Evolutionary conservation across 2,329 filamentous ascomycete species (phyloP).

Genomic region (Phyllosticta capitalensis): DNA sequence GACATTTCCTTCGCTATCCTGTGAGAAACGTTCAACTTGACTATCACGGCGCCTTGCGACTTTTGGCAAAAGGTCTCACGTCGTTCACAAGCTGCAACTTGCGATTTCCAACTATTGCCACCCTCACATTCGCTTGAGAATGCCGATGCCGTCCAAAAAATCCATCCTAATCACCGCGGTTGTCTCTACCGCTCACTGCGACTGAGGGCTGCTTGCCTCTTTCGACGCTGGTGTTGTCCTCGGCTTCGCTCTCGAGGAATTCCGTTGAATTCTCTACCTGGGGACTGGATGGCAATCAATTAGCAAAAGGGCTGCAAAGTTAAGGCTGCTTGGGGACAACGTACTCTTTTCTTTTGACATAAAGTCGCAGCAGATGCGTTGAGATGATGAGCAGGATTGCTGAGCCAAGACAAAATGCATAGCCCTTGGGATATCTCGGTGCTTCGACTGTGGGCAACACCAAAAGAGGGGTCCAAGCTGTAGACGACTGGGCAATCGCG

Average conservation of each 20-base stretch:
- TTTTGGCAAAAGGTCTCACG: no score
- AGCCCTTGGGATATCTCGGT: conserved; percentile 35
- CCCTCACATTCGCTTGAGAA: neutral
- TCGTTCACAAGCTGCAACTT: no score
- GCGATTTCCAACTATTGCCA: neutral
- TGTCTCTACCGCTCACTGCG: neutral
- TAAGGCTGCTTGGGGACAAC: neutral
- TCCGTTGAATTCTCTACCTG: neutral
- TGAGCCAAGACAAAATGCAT: conserved; percentile 25
- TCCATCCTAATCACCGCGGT: neutral
- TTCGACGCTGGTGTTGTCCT: neutral
- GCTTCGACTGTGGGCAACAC: conserved; percentile 40
- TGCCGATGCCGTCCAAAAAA: neutral
- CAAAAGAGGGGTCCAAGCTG: conserved; percentile 47
- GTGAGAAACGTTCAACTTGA: no score
- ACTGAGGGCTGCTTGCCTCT: neutral
- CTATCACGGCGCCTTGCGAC: no score
- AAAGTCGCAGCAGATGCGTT: neutral
- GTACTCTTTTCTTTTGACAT: neutral
- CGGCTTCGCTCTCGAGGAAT: neutral
- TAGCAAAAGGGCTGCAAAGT: neutral
- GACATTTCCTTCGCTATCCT: no score
- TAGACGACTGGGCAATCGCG: conserved; percentile 44
- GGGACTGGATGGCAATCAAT: neutral
- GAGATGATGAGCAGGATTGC: neutral